These are phyloP conservation scores for Waltiozyma sp. DNA, from an alignment of 1,139 yeast species.

Conservation along the genomic window DNA sequence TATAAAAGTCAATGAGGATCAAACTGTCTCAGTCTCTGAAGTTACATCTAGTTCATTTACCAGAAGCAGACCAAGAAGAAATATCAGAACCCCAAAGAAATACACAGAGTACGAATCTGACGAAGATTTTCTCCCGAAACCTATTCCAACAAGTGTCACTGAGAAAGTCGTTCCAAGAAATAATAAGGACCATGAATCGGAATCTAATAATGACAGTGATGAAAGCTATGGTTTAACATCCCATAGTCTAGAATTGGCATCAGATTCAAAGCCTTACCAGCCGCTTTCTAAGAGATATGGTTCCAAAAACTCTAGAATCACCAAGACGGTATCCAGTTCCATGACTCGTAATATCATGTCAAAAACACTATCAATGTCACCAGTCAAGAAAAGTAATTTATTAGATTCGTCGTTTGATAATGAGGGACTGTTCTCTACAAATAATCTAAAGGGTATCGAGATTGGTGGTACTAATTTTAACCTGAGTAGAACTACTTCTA, in stretches of 20 bases:
- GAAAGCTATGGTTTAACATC: constrained; percentile 17
- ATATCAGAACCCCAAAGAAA: background rate
- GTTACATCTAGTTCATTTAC: background rate
- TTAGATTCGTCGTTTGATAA: constrained; percentile 15
- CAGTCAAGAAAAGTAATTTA: constrained; percentile 8
- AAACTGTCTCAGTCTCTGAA: background rate
- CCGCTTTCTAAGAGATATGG: background rate
- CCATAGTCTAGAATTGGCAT: constrained; percentile 10
- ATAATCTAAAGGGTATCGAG: constrained; percentile 5
- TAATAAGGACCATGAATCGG: background rate
- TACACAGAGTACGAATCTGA: background rate
- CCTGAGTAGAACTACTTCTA: background rate
- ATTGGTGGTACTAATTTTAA: constrained; percentile 1
- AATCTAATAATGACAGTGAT: constrained; percentile 4
- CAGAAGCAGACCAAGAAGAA: background rate
- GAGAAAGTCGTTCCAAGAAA: background rate
- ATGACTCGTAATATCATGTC: background rate
- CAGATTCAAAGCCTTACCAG: constrained; percentile 7
- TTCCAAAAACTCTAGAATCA: background rate
- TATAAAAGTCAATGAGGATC: background rate
- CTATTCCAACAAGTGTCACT: background rate
- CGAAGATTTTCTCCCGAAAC: background rate
- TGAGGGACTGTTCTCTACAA: constrained; percentile 11
- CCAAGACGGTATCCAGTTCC: background rate
- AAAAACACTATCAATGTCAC: background rate